Evolutionary conservation across 768 basidiomycete genomes (phyloP).

Genomic region (Royoungia palumana): DNA sequence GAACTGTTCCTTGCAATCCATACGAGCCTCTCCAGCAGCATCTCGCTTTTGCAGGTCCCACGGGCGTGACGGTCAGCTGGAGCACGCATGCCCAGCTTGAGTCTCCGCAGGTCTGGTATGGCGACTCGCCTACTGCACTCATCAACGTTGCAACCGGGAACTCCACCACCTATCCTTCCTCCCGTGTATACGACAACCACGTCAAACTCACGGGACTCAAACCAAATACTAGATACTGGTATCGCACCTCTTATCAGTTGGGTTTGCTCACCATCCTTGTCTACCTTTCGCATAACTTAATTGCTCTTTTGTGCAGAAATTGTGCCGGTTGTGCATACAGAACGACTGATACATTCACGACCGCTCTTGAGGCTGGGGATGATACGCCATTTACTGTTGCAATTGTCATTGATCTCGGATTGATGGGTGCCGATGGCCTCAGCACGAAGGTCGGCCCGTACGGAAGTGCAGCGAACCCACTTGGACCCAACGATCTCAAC

Average conservation of each 20-base stretch:
- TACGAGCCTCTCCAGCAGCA: slow-evolving; percentile 27
- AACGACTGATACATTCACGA: slow-evolving; percentile 23
- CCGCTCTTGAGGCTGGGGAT: slow-evolving; percentile 19
- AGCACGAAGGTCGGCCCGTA: slow-evolving; percentile 28
- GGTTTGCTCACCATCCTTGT: neutral
- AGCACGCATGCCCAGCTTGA: slow-evolving; percentile 19
- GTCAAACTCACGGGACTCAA: slow-evolving; percentile 25
- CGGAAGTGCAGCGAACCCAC: slow-evolving; percentile 18
- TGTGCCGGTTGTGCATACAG: slow-evolving; percentile 28
- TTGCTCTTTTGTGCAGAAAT: slow-evolving; percentile 12
- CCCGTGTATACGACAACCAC: slow-evolving; percentile 28
- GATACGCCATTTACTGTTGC: slow-evolving; percentile 21
- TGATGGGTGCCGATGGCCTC: slow-evolving; percentile 28
- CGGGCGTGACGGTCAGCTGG: slow-evolving; percentile 30
- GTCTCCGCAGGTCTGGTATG: slow-evolving; percentile 25
- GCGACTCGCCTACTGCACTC: slow-evolving; percentile 16
- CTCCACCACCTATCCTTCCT: slow-evolving; percentile 23
- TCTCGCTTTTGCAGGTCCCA: slow-evolving; percentile 23
- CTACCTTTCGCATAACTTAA: neutral
- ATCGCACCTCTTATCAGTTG: slow-evolving; percentile 26
- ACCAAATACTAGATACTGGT: slow-evolving; percentile 27
- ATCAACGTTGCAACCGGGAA: slow-evolving; percentile 17
- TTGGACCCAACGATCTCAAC: slow-evolving; percentile 27
- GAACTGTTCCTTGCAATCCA: slow-evolving; percentile 27
- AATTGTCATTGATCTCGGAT: slow-evolving; percentile 26